Evolutionary conservation across 2,329 filamentous ascomycete species (phyloP), one percentile per base, ranked within the genome.

Genomic region (Pseudogymnoascus sp.): DNA sequence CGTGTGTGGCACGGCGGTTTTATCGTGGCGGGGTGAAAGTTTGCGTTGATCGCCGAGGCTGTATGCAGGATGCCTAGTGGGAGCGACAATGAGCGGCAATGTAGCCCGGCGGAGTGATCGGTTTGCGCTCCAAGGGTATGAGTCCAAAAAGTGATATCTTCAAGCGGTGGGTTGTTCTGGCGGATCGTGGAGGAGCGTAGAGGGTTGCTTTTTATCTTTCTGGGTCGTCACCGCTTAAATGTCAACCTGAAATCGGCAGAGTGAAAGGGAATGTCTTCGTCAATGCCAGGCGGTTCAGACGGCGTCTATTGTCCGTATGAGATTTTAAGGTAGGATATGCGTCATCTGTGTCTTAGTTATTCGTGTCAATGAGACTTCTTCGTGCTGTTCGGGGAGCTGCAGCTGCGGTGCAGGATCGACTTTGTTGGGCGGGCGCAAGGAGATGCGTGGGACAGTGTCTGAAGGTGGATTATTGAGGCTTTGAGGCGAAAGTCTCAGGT

Each of bases 311-410:
- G 39, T 60, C 37, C 48, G 18, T 37, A 62, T 21, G 29, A 45
- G 27, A 35, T 42, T 60, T 33, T 60, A 40, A 45, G 29, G 39
- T 29, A 52, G 45, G 29, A 55, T 39, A 27, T 36, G 60, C 29
- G 31, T 33, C 60, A 58, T 58, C 15, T 27, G 27, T 52, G 39
- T 55, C 52, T 52, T 35, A 29, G 59, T 61, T 63, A 60, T 61
- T 58, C 37, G 33, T 37, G 60, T 65, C 65, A 68, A 69, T 68
- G 68, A 58, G 52, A 58, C 52, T 58, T 33, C 27, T 37, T 37
- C 66, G 66, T 66, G 64, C 55, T 61, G 67, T 69, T 67, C 69
- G 68, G 69, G 59, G 70, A 65, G 64, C 63, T 69, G 69, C 69
- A 70, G 65, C 45, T 63, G 58, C 59, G 63, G 55, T 66, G 52